Base-by-base conservation (phyloP, 2,329 filamentous ascomycete genomes). In the Aspergillus sp. region DNA sequence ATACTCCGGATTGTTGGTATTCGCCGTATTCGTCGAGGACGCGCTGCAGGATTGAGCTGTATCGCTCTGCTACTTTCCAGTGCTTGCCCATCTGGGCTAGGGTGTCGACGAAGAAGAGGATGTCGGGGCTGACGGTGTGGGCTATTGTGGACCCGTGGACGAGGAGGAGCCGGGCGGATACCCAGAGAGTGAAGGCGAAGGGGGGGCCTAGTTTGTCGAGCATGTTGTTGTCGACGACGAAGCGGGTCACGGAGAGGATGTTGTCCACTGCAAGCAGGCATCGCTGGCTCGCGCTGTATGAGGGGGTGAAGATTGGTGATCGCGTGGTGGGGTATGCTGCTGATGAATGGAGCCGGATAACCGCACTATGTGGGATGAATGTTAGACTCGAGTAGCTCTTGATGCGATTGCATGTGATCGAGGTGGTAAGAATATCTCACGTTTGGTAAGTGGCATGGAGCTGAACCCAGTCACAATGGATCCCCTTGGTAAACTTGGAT, bases 151-250 rank as follows among this genome's bases (percentile, higher is more conserved):
- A 95, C 25, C 92, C 92, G 73, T 96, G 92, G 2, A 97, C 93
- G 8, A 96, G 87, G 5, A 96, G 82, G 3, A 96, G 83, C 3
- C 93, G 88, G 5, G 93, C 92, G 3, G 91, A 92, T 15, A 96
- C 93, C 93, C 93, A 96, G 1, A 96, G 82, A 0, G 91, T 92
- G 72, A 96, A 97, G 3, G 92, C 92, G 73, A 96, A 96, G 0
- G 92, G 92, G 0, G 92, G 92, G 0, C 93, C 93, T 15, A 96
- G 85, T 73, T 92, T 92, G 53, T 87, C 83, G 19, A 96, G 82
- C 73, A 96, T 84, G 54, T 84, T 84, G 68, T 91, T 89, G 62
- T 86, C 86, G 27, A 90, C 84, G 11, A 96, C 91, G 69, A 92
- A 92, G 62, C 90, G 88, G 62, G 88, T 89, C 1, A 96, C 82